Evolutionary conservation across 2,329 filamentous ascomycete genomes (phyloP).

Genomic region (Corynespora cassiicola): DNA sequence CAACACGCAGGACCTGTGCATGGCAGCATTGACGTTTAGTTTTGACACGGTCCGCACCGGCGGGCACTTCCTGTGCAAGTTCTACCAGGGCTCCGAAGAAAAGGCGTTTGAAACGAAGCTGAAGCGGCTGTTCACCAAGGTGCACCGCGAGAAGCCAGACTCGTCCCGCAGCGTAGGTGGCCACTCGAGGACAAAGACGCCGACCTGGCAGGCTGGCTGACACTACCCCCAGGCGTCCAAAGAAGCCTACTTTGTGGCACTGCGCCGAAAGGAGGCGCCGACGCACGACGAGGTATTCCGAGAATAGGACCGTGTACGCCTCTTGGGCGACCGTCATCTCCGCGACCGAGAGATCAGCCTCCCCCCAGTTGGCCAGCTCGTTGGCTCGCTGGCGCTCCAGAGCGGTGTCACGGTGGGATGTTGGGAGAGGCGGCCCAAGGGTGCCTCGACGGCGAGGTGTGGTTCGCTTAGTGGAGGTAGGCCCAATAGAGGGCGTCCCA

Average conservation of each 20-base stretch:
- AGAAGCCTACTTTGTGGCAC: slow-evolving; percentile 84
- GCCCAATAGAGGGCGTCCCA: too few species aligned
- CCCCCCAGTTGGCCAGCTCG: too few species aligned
- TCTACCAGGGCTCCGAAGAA: slow-evolving; percentile 91
- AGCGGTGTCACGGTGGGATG: too few species aligned
- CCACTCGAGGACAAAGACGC: too few species aligned
- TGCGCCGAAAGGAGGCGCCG: slow-evolving; percentile 68
- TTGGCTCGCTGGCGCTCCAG: too few species aligned
- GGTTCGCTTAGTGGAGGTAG: too few species aligned
- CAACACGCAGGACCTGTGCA: slow-evolving; percentile 78
- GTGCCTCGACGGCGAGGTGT: too few species aligned
- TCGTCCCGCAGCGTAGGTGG: slow-evolving; percentile 79
- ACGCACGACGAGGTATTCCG: slow-evolving; percentile 54
- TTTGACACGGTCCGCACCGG: slow-evolving; percentile 81
- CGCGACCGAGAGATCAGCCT: too few species aligned
- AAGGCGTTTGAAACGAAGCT: slow-evolving; percentile 77
- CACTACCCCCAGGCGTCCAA: slow-evolving; percentile 70
- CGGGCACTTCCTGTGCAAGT: slow-evolving; percentile 96
- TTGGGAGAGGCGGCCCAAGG: too few species aligned
- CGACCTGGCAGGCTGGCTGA: background rate
- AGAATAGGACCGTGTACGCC: slow-evolving; percentile 26
- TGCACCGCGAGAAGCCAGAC: slow-evolving; percentile 88
- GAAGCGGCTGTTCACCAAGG: slow-evolving; percentile 77
- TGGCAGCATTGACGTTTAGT: slow-evolving; percentile 82
- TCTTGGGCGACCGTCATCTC: background rate